Base-by-base conservation (phyloP, 768 basidiomycete genomes). In the Russula olivacea region DNA sequence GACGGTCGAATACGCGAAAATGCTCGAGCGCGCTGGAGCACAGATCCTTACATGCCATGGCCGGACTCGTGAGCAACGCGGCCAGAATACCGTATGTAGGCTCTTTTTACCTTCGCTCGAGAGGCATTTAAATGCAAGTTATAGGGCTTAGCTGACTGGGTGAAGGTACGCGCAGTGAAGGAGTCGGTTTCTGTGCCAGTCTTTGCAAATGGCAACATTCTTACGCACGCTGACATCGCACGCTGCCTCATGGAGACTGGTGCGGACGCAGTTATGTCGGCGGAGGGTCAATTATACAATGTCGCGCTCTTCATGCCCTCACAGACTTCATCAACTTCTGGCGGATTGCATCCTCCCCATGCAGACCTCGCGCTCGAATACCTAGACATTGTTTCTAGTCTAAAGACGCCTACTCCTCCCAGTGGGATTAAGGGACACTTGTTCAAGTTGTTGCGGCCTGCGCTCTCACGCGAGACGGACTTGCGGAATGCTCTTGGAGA, bases 11-110 rank as follows among this genome's bases (percentile, higher is more conserved):
- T 99, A 99, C 68, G 97, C 97, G 2, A 83, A 89, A 71, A 97
- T 98, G 94, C 84, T 99, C 45, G 94, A 97, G 75, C 77, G 84
- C 0, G 94, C 97, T 0, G 97, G 97, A 0, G 97, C 96, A 0
- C 95, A 98, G 71, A 92, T 98, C 49, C 77, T 98, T 12, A 92
- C 94, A 0, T 93, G 93, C 67, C 97, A 99, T 67, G 97, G 97
- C 0, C 84, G 97, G 7, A 81, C 86, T 49, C 83, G 94, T 34
- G 95, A 98, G 68, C 93, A 96, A 74, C 86, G 96, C 21, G 97
- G 96, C 1, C 89, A 92, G 58, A 82, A 85, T 50, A 79, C 88
- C 0, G 88, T 88, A 68, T 47, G 81, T 72, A n/a, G 25, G 19
- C 61, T 69, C 23, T 49, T 50, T 45, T 25, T 30, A 10, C 58